A percentile compares a stretch with the other conserved stretches of the same genome.
Evolutionary conservation across 78 protist species (phyloP).

Genomic region (Monocercomonoides exilis): DNA sequence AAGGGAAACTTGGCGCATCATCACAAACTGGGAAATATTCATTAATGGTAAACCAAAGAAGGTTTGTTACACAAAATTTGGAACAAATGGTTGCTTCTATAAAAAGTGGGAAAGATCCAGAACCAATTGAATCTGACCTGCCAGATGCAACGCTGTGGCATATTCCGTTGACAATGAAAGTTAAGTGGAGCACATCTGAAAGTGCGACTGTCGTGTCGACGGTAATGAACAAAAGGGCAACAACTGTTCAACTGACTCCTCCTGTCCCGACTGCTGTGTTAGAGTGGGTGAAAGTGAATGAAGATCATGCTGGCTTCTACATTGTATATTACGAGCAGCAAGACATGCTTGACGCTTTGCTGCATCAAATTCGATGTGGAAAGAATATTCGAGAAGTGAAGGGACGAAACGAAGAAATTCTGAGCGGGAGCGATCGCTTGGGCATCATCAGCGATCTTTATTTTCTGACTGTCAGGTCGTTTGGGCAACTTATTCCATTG

Average conservation of each 20-base stretch:
- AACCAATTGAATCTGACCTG: too few relatives aligned
- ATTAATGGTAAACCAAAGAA: neutral
- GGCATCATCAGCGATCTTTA: neutral
- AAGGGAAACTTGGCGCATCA: neutral
- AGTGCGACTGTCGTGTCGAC: neutral
- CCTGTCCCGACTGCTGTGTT: neutral
- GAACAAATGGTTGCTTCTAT: neutral
- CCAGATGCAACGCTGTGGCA: neutral
- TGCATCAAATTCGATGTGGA: too few relatives aligned
- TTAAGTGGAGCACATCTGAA: neutral
- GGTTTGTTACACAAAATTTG: neutral
- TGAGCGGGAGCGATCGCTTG: neutral
- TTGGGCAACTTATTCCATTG: neutral
- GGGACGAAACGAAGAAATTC: neutral
- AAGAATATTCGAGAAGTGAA: too few relatives aligned
- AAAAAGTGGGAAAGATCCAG: too few relatives aligned
- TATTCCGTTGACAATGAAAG: neutral
- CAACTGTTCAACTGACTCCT: neutral
- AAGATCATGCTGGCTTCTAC: slow-evolving; percentile 57
- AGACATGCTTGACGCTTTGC: neutral
- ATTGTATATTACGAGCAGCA: slow-evolving; percentile 47
- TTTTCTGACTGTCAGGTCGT: neutral
- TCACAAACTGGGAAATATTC: too few relatives aligned
- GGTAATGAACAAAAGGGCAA: neutral
- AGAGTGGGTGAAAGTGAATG: slow-evolving; percentile 67